Evolutionary conservation across 139 green algal genomes (phyloP).

Genomic region (Diplosphaera chodatii): DNA sequence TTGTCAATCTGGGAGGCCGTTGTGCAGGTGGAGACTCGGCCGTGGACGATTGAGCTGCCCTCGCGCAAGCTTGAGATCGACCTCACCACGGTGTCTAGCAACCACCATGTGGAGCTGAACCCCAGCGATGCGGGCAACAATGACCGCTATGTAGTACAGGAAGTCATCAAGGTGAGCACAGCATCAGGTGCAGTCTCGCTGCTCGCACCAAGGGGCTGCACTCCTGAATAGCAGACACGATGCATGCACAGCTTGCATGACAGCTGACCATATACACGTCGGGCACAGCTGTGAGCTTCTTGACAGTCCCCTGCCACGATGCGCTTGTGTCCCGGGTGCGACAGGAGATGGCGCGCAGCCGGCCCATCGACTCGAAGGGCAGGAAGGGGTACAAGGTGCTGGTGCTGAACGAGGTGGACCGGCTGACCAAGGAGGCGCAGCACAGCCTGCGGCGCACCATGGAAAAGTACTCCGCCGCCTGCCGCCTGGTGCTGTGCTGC

Average conservation of each 20-base stretch:
- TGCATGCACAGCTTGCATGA: too few species aligned
- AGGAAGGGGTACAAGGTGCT: conserved; percentile 75
- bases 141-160: conserved; percentile 89
- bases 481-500: conserved; percentile 82
- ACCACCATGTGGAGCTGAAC: conserved; percentile 95
- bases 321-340: too few species aligned
- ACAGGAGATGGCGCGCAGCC: conserved; percentile 85
- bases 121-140: conserved; percentile 88
- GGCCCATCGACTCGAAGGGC: conserved; percentile 65
- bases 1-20: too few species aligned
- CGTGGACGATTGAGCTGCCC: conserved; percentile 86
- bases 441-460: conserved; percentile 92
- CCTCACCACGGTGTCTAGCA: conserved; percentile 81
- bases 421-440: conserved; percentile 82
- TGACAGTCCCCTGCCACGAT: too few species aligned
- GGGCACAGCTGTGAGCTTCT: too few species aligned
- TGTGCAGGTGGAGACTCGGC: conserved; percentile 83
- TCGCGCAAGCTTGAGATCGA: conserved; percentile 91
- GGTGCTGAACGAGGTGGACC: conserved; percentile 93
- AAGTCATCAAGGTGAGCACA: conserved; percentile 84
- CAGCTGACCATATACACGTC: too few species aligned
- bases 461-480: conserved; percentile 93
- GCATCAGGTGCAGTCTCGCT: too few species aligned
- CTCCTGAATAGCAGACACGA: too few species aligned
- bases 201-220: too few species aligned